Base-by-base conservation (phyloP, 139 green algal genomes). In the Picochlorum sp. region DNA sequence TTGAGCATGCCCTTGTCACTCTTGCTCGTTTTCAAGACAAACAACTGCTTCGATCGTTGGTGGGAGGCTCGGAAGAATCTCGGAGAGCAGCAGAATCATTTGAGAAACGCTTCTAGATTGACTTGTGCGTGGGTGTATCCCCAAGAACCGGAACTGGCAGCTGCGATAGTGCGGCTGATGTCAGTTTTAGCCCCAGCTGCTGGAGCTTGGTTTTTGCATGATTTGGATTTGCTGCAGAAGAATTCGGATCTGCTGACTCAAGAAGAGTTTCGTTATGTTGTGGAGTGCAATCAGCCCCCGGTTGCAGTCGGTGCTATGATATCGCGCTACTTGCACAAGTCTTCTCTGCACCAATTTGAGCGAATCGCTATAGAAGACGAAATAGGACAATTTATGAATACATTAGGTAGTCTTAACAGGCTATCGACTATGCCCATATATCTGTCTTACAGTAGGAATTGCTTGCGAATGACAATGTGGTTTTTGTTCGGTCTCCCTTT, bases 401-500 rank as follows among this genome's bases (percentile, higher is more conserved):
- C 32, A 3, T 28, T 69, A 33, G 67, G 53, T n/a, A 32, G 53
- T 9, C 47, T 33, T 16, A 53, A 74, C 33, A 59, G 67, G 16
- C 58, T 74, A 14, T 32, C 16, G 0, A 53, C 37, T 3, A 36
- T 54, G 41, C 35, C 59, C 14, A 49, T 69, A 14, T 59, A 59
- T 30, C 30, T 61, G 7, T 45, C 53, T 2, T 74, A 74, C 28
- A 69, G 47, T 7, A 39, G 67, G 16, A 78, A 91, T 59, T 89
- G 75, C 1, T 65, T 67, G 1, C 73, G 83, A 37, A 88, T 87
- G 61, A 59, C 90, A 37, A 63, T 87, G 20, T 56, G 81, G 20
- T 91, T 76, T 72, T 54, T 86, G 24, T 72, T 61, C 14, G 59
- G 80, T 33, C 63, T 91, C 55, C 83, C 83, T 24, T 80, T 91